Base-by-base conservation (phyloP, 2,329 filamentous ascomycete genomes). In the Scedosporium minutisporum region DNA sequence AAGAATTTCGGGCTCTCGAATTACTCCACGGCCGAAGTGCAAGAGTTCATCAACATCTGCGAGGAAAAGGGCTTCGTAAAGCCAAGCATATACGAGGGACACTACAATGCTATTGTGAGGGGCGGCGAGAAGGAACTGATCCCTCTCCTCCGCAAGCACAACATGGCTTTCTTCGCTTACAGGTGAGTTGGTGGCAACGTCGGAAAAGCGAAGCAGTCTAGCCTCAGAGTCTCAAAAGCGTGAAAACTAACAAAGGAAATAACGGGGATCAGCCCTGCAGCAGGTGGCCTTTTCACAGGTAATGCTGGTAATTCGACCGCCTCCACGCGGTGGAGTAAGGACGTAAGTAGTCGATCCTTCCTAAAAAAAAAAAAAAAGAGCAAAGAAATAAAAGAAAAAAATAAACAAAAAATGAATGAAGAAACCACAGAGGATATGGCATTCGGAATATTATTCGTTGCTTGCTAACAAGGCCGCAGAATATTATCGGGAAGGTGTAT, bases 1-100 rank as follows among this genome's bases (percentile, higher is more conserved):
- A 73, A 75, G 66, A 65, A 72, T 0, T 80, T 80, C 63, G 80
- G 79, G 0, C 63, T 82, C 3, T 78, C 74, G 9, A 82, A 81
- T 65, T 80, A 76, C 65, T 70, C 71, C 0, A 74, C 74, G 1
- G 71, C 71, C 2, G 77, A 82, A 64, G 78, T 82, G 0, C 71
- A 76, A 59, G 62, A 73, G 55, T 71, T 81, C 3, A 62, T 78
- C 41, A 68, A 72, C 9, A 74, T 80, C 12, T 82, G 79, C 65
- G 71, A 77, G 44, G 64, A 74, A 18, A 69, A 74, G 3, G 73
- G 73, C 1, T 80, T 69, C 27, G 71, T 78, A 14, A 73, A 72
- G 62, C 80, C 80, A 0, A 71, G 68, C 4, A 76, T 79, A 3
- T 82, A 79, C 64, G 76, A 82, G 65, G 78, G 80, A 1, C 71